Percentiles rank a stretch among this genome's conserved stretches.
phyloP scores from a whole-genome alignment of 176 grass and related monocot genomes.

The Aegilops bicornis region DNA sequence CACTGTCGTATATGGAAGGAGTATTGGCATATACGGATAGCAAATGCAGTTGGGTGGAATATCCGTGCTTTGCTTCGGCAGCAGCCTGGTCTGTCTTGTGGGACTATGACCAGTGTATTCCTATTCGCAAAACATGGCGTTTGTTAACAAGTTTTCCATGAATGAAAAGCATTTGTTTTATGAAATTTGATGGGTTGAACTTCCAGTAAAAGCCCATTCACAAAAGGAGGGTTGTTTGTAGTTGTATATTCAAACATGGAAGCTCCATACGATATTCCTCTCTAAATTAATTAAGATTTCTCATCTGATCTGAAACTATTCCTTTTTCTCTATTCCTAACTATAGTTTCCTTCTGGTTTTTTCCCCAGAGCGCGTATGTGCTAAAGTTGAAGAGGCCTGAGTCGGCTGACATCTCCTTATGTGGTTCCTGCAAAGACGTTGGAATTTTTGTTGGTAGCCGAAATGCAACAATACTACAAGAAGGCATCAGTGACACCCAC shows the following conservation, averaged over 20 bases:
- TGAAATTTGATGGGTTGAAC: background rate
- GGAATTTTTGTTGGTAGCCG: constrained; percentile 31
- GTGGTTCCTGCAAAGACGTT: constrained; percentile 9
- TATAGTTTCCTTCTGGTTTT: constrained; percentile 1
- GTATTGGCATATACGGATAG: background rate
- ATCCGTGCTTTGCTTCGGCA: background rate
- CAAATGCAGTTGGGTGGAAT: too few species aligned
- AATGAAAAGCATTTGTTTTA: background rate
- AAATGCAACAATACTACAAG: constrained; percentile 32
- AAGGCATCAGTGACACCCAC: constrained; percentile 23
- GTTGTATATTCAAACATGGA: background rate
- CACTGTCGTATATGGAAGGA: background rate
- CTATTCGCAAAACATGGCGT: background rate
- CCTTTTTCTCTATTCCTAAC: background rate
- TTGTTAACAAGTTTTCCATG: background rate
- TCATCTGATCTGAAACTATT: background rate
- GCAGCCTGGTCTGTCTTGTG: background rate
- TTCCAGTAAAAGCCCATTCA: background rate
- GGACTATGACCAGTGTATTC: background rate
- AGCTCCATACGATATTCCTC: background rate
- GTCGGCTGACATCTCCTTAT: background rate
- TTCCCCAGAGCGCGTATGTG: constrained; percentile 64
- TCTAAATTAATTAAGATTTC: background rate
- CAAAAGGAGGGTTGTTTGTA: background rate
- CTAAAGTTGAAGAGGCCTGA: constrained; percentile 68